phyloP scores from a whole-genome alignment of 139 green algal species.

The Coelastrella sp. region DNA sequence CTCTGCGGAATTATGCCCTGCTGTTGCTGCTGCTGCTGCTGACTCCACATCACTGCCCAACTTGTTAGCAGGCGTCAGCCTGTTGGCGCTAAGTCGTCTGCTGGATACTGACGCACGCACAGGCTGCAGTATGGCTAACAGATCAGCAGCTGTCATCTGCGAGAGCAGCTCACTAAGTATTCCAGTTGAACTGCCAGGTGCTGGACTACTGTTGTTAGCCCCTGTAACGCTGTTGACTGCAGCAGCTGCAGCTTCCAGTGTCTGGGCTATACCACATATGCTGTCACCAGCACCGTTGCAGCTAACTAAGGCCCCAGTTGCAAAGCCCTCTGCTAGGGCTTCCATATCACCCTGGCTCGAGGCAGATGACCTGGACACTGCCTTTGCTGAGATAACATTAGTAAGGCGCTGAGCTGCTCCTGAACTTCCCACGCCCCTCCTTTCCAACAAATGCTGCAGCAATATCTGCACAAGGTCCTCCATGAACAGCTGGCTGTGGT shows the following conservation, averaged over 20 bases:
- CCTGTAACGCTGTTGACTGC: background rate
- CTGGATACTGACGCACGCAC: background rate
- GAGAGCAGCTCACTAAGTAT: background rate
- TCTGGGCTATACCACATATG: background rate
- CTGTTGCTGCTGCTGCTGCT: background rate
- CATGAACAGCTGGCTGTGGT: slow-evolving; percentile 58
- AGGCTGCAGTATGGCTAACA: background rate
- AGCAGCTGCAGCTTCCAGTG: background rate
- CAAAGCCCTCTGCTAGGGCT: background rate
- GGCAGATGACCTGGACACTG: background rate
- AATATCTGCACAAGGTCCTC: slow-evolving; percentile 16
- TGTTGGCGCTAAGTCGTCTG: background rate
- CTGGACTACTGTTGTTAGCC: background rate
- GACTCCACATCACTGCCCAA: background rate
- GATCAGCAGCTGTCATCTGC: background rate
- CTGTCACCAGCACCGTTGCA: background rate
- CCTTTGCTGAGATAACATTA: background rate
- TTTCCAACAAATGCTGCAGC: slow-evolving; percentile 26
- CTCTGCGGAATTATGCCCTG: background rate
- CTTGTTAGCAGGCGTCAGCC: background rate
- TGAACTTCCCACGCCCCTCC: background rate
- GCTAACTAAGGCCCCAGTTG: background rate
- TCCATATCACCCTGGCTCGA: background rate
- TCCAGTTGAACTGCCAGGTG: background rate
- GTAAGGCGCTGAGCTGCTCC: slow-evolving; percentile 17